Evolutionary conservation across 257 asterid species (phyloP), one percentile per base, ranked within the genome.

Genomic region (Fraxinus quadrangulata): DNA sequence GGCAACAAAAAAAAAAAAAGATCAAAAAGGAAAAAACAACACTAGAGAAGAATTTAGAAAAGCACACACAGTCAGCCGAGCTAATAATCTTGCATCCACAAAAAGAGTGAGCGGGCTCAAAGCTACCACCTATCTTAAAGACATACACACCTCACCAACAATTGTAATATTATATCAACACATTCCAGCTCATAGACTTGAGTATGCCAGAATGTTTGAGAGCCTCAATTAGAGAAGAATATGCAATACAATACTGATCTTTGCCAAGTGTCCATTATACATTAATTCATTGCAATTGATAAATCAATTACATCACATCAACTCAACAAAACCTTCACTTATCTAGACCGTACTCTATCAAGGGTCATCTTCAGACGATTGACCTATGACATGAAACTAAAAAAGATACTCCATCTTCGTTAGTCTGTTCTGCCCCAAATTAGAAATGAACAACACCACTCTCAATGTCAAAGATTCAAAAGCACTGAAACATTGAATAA

Each of bases 1-100:
- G 14, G 76, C 77, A 83, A 68, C 73, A 77, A 0, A 68, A 67
- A 78, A 68, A 67, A 78, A 67, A 76, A 34, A 26, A 72, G 28
- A 71, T 66, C 11, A 54, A 47, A 17, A 83, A 56, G 23, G 12
- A 1, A 56, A 56, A 56, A 56, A 7, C 5, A 59, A 59, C 28
- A 56, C 14, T 56, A 59, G 67, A 78, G 67, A 61, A 71, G 47
- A 39, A 30, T 34, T 67, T 16, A 70, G 68, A 61, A 61, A 61
- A 61, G 5, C 14, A 10, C 69, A 23, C 4, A 24, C 28, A 16
- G 34, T 26, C 2, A 5, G 69, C 31, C 3, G 9, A 63, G 28
- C 30, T 59, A 67, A 61, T 70, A 70, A 70, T 75, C 69, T 40
- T 68, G 80, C 56, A 11, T 75, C 4, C 19, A 24, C 34, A 63